These are phyloP conservation scores for Candida manassasensis DNA, from an alignment of 805 yeast species.

Conservation along the genomic window DNA sequence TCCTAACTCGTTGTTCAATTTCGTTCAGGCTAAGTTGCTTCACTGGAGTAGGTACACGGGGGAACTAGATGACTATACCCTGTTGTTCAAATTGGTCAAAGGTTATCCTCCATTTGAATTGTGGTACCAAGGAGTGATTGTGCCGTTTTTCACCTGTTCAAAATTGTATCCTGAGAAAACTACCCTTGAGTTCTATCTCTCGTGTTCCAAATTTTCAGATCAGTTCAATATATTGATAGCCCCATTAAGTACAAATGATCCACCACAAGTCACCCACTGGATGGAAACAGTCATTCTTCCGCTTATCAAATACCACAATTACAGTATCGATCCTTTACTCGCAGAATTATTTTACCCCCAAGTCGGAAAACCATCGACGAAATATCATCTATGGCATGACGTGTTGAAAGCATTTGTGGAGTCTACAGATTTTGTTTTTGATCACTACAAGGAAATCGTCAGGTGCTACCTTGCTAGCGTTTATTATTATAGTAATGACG, in stretches of 20 bases:
- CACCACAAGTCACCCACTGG: slow-evolving; percentile 18
- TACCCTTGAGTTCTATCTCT: slow-evolving; percentile 14
- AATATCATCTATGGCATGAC: slow-evolving; percentile 19
- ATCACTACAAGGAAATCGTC: slow-evolving; percentile 12
- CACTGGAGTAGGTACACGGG: slow-evolving; percentile 16
- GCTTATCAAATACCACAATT: slow-evolving; percentile 13
- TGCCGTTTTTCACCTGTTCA: slow-evolving; percentile 25
- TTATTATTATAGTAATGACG: slow-evolving; percentile 17
- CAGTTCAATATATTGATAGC: slow-evolving; percentile 18
- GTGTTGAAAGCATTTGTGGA: slow-evolving; percentile 13
- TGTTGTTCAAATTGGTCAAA: slow-evolving; percentile 11
- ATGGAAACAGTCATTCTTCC: slow-evolving; percentile 28
- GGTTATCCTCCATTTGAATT: slow-evolving; percentile 14
- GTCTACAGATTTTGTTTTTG: slow-evolving; percentile 6
- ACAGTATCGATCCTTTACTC: slow-evolving; percentile 22
- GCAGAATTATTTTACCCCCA: slow-evolving; percentile 18
- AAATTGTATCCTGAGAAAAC: not conserved
- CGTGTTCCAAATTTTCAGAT: slow-evolving; percentile 10
- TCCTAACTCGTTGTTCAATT: slow-evolving; percentile 14
- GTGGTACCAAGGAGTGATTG: slow-evolving; percentile 26
- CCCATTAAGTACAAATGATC: slow-evolving; percentile 18
- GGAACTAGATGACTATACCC: slow-evolving; percentile 14
- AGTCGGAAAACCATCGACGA: slow-evolving; percentile 8
- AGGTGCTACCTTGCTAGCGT: slow-evolving; percentile 18
- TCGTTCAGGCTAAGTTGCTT: slow-evolving; percentile 14